A percentile compares a stretch with the other conserved stretches of the same genome.
Conservation (phyloP, 805 yeast species). For the Sungouiozyma ichnusensis region DNA sequence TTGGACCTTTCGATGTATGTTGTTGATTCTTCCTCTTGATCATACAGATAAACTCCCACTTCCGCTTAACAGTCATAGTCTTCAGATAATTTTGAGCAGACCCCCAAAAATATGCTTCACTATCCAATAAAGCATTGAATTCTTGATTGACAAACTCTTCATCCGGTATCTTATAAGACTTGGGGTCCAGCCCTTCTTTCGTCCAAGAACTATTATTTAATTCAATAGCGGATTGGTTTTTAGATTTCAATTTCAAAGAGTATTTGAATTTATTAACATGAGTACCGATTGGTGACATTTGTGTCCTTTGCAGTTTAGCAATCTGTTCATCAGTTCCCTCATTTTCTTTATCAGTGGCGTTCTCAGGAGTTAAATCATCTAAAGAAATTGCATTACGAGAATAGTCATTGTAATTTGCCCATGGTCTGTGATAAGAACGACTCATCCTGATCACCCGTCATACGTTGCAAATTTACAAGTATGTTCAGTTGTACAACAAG, state of each 20-base stretch:
- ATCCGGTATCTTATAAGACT: slow-evolving; percentile 12
- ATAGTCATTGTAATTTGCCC: not conserved
- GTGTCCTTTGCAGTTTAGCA: too few relatives aligned
- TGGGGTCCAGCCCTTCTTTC: slow-evolving; percentile 1
- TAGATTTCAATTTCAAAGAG: slow-evolving; percentile 7
- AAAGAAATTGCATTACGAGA: not conserved
- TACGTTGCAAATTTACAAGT: not conserved
- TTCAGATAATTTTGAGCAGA: slow-evolving; percentile 17
- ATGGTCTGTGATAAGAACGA: not conserved
- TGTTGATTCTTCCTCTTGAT: slow-evolving; percentile 4
- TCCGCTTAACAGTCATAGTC: slow-evolving; percentile 16
- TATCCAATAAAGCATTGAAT: slow-evolving; percentile 16
- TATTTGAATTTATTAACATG: not conserved
- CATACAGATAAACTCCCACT: slow-evolving; percentile 25
- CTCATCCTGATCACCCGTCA: not conserved
- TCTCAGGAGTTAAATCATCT: not conserved
- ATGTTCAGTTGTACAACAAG: not conserved
- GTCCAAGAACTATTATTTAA: not conserved
- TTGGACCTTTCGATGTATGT: not conserved
- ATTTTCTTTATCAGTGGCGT: not conserved
- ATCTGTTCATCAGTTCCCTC: too few relatives aligned
- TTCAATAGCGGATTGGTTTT: slow-evolving; percentile 11
- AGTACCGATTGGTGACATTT: not conserved
- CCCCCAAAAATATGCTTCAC: slow-evolving; percentile 21
- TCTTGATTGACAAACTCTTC: slow-evolving; percentile 13